Conservation (phyloP, 2,329 filamentous ascomycete genomes). For the Apiospora hydei region DNA sequence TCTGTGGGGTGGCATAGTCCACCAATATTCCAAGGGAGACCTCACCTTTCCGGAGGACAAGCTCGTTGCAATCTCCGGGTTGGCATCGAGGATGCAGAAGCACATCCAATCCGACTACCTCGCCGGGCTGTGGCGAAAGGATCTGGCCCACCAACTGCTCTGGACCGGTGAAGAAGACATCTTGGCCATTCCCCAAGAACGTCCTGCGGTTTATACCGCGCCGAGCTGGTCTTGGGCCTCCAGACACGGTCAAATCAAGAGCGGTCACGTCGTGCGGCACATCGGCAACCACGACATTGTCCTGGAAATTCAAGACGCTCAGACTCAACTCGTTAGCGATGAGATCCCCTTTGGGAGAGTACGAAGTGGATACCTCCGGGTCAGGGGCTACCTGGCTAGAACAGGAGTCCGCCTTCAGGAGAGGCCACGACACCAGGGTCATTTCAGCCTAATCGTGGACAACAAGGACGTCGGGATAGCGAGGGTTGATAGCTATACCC, state of each 20-base stretch:
- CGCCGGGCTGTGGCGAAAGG: background rate
- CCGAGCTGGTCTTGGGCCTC: background rate
- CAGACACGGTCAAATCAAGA: no score
- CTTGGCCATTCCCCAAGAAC: no score
- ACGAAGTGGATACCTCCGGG: background rate
- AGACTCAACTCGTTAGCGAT: background rate
- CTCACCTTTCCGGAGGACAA: slow-evolving; percentile 22
- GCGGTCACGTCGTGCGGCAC: no score
- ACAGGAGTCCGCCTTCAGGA: no score
- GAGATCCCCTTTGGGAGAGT: background rate
- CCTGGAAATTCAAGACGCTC: background rate
- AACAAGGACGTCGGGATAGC: no score
- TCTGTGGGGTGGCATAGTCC: slow-evolving; percentile 20
- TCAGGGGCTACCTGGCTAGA: background rate
- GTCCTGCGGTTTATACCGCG: background rate
- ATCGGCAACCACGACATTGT: no score
- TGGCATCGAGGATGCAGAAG: slow-evolving; percentile 10
- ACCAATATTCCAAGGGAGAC: slow-evolving; percentile 15
- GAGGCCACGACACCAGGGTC: no score
- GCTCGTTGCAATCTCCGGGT: slow-evolving; percentile 20
- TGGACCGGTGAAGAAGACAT: no score
- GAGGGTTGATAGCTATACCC: no score
- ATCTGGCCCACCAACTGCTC: background rate
- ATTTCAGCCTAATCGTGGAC: no score
- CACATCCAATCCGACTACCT: background rate